phyloP scores from a whole-genome alignment of 257 asterid genomes.

The Parsonsia alboflavescens region DNA sequence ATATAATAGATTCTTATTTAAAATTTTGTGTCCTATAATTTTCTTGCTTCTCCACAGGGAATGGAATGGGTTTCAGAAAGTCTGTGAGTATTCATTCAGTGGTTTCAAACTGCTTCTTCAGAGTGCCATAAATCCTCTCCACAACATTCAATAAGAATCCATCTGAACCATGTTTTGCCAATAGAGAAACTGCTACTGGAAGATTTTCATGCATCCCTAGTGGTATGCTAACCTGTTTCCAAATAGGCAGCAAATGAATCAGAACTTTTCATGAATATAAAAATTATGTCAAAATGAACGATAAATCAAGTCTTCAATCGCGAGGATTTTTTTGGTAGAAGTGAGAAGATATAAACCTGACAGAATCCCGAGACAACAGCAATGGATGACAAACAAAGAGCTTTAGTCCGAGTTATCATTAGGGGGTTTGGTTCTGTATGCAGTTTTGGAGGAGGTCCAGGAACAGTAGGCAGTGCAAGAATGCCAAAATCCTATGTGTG shows the following conservation, averaged over 20 bases:
- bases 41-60: no score
- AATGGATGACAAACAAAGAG: slow-evolving; percentile 73
- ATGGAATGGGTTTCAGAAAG: no score
- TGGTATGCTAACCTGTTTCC: slow-evolving; percentile 72
- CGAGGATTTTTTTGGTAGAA: no score
- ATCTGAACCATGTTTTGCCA: slow-evolving; percentile 82
- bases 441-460: slow-evolving; percentile 86
- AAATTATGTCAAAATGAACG: not conserved
- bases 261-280: not conserved
- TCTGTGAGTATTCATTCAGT: not conserved
- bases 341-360: slow-evolving; percentile 44
- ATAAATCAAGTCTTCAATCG: not conserved
- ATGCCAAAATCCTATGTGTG: slow-evolving; percentile 50
- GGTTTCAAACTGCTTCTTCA: slow-evolving; percentile 27
- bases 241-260: not conserved
- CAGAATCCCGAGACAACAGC: slow-evolving; percentile 92
- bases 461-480: slow-evolving; percentile 83
- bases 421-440: slow-evolving; percentile 50
- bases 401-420: slow-evolving; percentile 75
- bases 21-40: no score
- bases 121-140: slow-evolving; percentile 37
- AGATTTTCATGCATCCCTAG: slow-evolving; percentile 58
- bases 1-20: no score
- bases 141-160: slow-evolving; percentile 55
- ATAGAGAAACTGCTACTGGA: slow-evolving; percentile 65